Base-by-base conservation (phyloP, 1,284 basidiomycete species). In the Takashimella tepidaria region DNA sequence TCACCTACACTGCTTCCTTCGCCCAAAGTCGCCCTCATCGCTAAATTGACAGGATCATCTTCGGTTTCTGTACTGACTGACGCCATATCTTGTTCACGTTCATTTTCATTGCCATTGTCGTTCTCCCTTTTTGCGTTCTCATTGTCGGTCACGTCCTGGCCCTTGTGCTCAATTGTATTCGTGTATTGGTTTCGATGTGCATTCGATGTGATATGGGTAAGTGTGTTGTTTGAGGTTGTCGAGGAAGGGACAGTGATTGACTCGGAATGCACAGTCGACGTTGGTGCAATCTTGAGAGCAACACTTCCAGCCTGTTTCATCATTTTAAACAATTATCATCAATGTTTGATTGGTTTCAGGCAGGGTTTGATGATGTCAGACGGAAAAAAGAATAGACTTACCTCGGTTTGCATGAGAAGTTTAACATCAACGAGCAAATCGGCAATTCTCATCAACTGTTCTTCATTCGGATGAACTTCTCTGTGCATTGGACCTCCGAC, bases 401-500 rank as follows among this genome's bases (percentile, higher is more conserved):
- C 71, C 49, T 61, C 58, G 16, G 56, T 57, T 49, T 71, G 68
- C 49, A 65, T 57, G 23, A 76, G 60, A 49, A 76, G 52, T 55
- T 79, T 81, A 1, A 86, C 87, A 66, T 97, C 92, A 23, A 81
- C 78, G 50, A 93, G 78, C 46, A 98, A 76, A 72, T 97, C 93
- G 26, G 83, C 80, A 51, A 98, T 88, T 55, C 95, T 82, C 90
- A 96, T 95, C 47, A 97, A 77, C 66, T 93, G 89, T 77, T 93
- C 91, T 62, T 91, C 92, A 63, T 96, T 97, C 2, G 93, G 93
- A 76, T 96, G 93, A 6, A 87, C 84, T 52, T 83, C 81, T 22
- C 47, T 51, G 5, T 46, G 44, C 31, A 37, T 8, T 8, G 31
- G 16, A 1, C 23, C 23, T 16, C 50, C 60, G 24, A 62, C 56